Percentiles rank a stretch among this genome's conserved stretches.
phyloP scores from a whole-genome alignment of 345 rosid species.

The Erucastrum elatum region DNA sequence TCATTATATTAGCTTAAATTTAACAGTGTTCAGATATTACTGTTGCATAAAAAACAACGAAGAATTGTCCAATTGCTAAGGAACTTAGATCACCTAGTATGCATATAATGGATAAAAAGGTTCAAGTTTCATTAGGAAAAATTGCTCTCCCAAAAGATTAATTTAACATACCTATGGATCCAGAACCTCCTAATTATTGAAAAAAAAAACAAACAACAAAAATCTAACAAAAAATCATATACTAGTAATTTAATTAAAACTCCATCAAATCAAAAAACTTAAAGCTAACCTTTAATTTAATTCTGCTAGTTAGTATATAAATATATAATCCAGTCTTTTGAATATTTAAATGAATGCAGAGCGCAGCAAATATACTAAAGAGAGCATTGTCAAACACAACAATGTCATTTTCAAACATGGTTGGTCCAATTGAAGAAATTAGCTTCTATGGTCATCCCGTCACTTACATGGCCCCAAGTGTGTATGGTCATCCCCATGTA shows the following conservation, averaged over 20 bases:
- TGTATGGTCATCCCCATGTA: constrained; percentile 63
- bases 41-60: neutral
- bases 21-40: too few species aligned
- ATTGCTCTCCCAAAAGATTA: too few species aligned
- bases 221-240: neutral
- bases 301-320: neutral
- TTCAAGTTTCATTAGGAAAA: too few species aligned
- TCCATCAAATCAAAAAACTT: neutral
- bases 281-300: neutral
- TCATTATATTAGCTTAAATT: too few species aligned
- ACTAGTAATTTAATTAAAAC: neutral
- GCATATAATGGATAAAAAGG: too few species aligned
- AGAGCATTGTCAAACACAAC: constrained; percentile 52
- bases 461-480: constrained; percentile 62
- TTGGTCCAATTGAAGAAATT: constrained; percentile 65
- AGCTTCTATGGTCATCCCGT: constrained; percentile 62
- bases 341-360: constrained; percentile 34
- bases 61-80: too few species aligned
- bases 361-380: constrained; percentile 36
- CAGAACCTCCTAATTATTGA: too few species aligned
- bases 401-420: constrained; percentile 57
- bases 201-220: too few species aligned
- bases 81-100: too few species aligned
- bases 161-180: too few species aligned
- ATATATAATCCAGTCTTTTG: neutral